These are phyloP conservation scores for Crithidia sp. DNA, from an alignment of 208 protist species.

Conservation along the genomic window DNA sequence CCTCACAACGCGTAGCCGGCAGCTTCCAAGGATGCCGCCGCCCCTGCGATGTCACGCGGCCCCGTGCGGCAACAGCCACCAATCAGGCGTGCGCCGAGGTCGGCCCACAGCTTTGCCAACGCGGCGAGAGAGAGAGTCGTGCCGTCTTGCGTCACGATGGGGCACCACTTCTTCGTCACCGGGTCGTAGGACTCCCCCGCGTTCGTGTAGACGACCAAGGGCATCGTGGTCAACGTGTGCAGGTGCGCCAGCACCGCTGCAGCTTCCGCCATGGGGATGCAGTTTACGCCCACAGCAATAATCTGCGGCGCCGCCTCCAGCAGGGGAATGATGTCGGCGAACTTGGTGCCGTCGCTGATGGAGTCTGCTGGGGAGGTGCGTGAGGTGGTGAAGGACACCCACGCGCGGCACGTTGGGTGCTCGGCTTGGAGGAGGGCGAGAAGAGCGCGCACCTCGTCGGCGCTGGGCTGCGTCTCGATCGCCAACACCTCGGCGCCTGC, in stretches of 20 bases:
- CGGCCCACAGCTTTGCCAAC: conserved; percentile 30
- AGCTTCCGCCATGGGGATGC: conserved; percentile 44
- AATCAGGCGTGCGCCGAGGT: conserved; percentile 43
- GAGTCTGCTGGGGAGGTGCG: conserved; percentile 18
- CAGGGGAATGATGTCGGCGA: conserved; percentile 35
- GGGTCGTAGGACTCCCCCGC: conserved; percentile 55
- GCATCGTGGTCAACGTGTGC: conserved; percentile 43
- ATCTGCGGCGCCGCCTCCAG: conserved; percentile 41
- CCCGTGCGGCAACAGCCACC: conserved; percentile 59
- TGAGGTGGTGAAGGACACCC: conserved; percentile 59
- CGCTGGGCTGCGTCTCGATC: conserved; percentile 64
- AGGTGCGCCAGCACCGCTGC: conserved; percentile 30
- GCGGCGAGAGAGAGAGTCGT: conserved; percentile 20
- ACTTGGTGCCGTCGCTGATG: conserved; percentile 48
- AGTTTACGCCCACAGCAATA: conserved; percentile 64
- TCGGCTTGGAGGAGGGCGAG: conserved; percentile 58
- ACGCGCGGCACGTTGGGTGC: conserved; percentile 38
- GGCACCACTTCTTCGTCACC: conserved; percentile 37
- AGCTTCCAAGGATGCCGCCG: conserved; percentile 4
- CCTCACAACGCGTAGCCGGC: conserved; percentile 8
- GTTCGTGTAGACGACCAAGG: conserved; percentile 72
- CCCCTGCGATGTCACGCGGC: conserved; percentile 25
- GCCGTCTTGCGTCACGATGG: background rate
- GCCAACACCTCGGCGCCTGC: conserved; percentile 68
- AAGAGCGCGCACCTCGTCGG: conserved; percentile 49